Evolutionary conservation across 805 yeast species (phyloP).

Genomic region (Debaryomyces tyrocola): DNA sequence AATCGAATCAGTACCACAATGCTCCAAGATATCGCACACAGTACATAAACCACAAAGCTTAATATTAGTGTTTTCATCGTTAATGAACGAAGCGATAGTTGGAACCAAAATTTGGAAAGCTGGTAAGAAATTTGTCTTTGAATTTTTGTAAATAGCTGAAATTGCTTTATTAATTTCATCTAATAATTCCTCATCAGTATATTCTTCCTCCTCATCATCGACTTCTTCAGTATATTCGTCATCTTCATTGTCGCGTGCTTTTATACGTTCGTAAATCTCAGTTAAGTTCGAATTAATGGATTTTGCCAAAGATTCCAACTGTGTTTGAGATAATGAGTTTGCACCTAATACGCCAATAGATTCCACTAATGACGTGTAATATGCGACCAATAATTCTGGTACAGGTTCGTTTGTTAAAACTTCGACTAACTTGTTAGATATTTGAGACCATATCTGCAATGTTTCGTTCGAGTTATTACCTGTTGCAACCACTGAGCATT

Average conservation of each 20-base stretch:
- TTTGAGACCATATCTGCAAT: conserved; percentile 66
- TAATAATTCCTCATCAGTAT: conserved; percentile 85
- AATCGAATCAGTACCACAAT: conserved; percentile 67
- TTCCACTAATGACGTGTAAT: conserved; percentile 69
- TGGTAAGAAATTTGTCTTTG: conserved; percentile 57
- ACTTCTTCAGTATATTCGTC: conserved; percentile 88
- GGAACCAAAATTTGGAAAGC: conserved; percentile 67
- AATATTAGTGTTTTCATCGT: conserved; percentile 66
- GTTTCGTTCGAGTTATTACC: conserved; percentile 62
- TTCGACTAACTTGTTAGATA: conserved; percentile 64
- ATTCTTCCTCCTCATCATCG: conserved; percentile 80
- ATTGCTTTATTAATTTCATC: conserved; percentile 83
- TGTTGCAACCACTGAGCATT: conserved; percentile 58
- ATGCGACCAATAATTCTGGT: conserved; percentile 76
- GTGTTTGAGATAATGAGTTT: conserved; percentile 53
- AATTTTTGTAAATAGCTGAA: conserved; percentile 65
- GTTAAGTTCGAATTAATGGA: conserved; percentile 60
- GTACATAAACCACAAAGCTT: conserved; percentile 78
- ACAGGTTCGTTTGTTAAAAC: conserved; percentile 78
- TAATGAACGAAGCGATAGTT: conserved; percentile 57
- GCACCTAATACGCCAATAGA: conserved; percentile 70
- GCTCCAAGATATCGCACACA: conserved; percentile 78
- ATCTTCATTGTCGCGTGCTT: conserved; percentile 69
- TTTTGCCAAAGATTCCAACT: conserved; percentile 55
- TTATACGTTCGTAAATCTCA: conserved; percentile 70